Base-by-base conservation (phyloP, 495 filamentous ascomycete species). In the Cenococcum geophilum region DNA sequence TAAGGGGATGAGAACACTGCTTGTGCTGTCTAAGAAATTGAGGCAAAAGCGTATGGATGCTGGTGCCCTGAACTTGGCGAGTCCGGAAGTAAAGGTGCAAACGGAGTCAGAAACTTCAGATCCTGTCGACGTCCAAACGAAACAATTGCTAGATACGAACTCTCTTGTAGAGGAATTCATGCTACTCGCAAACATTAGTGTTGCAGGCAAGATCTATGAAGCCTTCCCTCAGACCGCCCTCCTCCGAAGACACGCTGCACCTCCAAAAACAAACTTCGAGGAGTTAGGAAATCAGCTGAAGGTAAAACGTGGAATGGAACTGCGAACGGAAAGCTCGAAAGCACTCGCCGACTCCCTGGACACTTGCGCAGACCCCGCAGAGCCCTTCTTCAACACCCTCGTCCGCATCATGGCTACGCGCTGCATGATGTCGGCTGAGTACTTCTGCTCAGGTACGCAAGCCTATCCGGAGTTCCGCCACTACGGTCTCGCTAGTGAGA, bases 391-490 rank as follows among this genome's bases (percentile, higher is more conserved):
- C 81, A 98, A 98, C 80, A 97, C 92, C 21, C 84, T 98, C 12
- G 82, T 97, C 69, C 90, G 93, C 65, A 96, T 98, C 76, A 83
- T 98, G 75, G 93, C 93, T 9, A 98, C 95, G 11, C 86, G 93
- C 32, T 98, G 93, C 83, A 97, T 98, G 95, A 95, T 95, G 77
- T 92, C 91, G 35, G 93, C 93, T 60, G 95, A 97, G 74, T 98
- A 98, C 78, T 97, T 97, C 76, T 91, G 88, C 75, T 84, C 91
- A 0, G 93, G 93, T 61, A 91, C 91, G 1, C 90, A 96, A 70
- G 83, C 91, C 0, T 91, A 92, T 71, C 84, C 89, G 0, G 93
- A 97, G 65, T 98, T 95, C 82, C 83, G 91, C 35, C 93, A 98
- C 73, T 98, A 98, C 74, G 95, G 93, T 60, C 59, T 98, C 1